Evolutionary conservation across 345 rosid genomes (phyloP).

Genomic region (Hypericum androsaemum): DNA sequence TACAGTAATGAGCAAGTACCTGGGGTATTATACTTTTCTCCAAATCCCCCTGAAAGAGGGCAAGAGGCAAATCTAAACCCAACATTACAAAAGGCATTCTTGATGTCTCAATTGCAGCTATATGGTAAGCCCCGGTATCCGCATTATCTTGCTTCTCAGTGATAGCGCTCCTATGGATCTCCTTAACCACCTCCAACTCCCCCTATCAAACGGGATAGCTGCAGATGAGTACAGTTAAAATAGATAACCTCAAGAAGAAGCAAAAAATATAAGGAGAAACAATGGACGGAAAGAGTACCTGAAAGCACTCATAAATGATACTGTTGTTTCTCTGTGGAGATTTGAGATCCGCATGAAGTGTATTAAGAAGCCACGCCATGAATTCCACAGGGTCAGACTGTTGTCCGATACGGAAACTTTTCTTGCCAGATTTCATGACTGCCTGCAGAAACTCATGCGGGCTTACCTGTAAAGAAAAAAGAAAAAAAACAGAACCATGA

Average conservation of each 20-base stretch:
- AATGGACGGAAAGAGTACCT: conserved; percentile 34
- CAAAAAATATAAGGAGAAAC: neutral
- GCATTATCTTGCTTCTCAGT: conserved; percentile 35
- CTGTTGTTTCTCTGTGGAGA: conserved; percentile 52
- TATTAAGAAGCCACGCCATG: conserved; percentile 95
- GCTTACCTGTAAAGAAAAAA: conserved; percentile 57
- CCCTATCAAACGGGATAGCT: conserved; percentile 36
- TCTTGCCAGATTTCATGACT: conserved; percentile 89
- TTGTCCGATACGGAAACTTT: conserved; percentile 70
- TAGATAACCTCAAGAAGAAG: neutral
- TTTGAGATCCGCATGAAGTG: conserved; percentile 66
- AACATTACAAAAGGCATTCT: conserved; percentile 94
- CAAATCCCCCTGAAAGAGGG: conserved; percentile 93
- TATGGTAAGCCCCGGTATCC: conserved; percentile 23
- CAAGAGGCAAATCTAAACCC: conserved; percentile 94
- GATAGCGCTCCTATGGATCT: conserved; percentile 44
- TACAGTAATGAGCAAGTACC: conserved; percentile 27
- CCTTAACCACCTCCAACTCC: conserved; percentile 79
- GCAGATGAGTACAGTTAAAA: conserved; percentile 10
- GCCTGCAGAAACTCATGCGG: conserved; percentile 99
- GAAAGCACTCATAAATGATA: conserved; percentile 82
- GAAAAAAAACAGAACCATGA: conserved; percentile 3
- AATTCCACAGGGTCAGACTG: conserved; percentile 96
- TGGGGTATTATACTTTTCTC: conserved; percentile 98
- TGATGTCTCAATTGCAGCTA: conserved; percentile 38